Percentiles rank a stretch among this genome's conserved stretches.
Evolutionary conservation across 169 alveolate species (phyloP).

Genomic region (Eimeria acervulina): DNA sequence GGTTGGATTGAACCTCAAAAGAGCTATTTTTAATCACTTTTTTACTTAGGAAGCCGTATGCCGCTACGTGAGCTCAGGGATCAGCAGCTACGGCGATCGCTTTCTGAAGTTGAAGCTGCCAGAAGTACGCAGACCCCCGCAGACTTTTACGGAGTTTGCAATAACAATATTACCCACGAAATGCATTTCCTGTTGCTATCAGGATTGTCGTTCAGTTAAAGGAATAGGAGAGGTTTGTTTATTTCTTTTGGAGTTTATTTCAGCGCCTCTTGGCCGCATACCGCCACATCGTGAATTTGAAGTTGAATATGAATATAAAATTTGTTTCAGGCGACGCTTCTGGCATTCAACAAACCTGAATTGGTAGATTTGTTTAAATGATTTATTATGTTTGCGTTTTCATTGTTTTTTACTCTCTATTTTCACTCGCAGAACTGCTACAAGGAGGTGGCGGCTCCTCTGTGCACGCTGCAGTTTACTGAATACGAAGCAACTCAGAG

Average conservation of each 20-base stretch:
- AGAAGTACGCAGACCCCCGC: background rate
- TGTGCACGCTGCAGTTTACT: constrained; percentile 66
- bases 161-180: too few relatives aligned
- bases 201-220: background rate
- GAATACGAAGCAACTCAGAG: constrained; percentile 58
- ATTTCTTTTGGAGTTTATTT: background rate
- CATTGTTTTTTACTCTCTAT: too few relatives aligned
- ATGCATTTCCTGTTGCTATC: too few relatives aligned
- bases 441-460: constrained; percentile 62
- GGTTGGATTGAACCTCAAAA: background rate
- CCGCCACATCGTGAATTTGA: too few relatives aligned
- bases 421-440: constrained; percentile 19
- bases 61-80: constrained; percentile 63
- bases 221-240: constrained; percentile 33
- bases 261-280: background rate
- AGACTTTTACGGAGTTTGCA: too few relatives aligned
- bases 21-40: background rate
- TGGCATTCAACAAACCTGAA: background rate
- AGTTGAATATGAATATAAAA: too few relatives aligned
- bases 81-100: constrained; percentile 79
- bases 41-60: constrained; percentile 77
- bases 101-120: constrained; percentile 47
- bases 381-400: background rate
- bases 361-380: background rate
- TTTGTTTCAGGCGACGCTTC: background rate